Conservation (phyloP, 2,329 filamentous ascomycete species). For the Fusarium ramigenum region DNA sequence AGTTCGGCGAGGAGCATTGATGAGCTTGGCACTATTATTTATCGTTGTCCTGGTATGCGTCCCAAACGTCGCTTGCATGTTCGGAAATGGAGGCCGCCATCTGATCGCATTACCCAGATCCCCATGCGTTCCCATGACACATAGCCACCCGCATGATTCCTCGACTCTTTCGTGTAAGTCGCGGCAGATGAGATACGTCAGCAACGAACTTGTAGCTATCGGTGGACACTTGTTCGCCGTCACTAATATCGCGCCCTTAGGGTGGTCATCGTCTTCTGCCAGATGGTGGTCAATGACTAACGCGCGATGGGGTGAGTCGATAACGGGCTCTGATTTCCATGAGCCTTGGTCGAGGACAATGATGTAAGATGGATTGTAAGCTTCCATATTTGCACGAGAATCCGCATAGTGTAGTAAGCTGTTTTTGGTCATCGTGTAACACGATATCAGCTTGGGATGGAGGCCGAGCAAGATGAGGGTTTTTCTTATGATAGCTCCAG, state of each 20-base stretch:
- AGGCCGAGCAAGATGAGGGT: constrained; percentile 69
- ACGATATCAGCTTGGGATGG: constrained; percentile 59
- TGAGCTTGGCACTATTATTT: constrained; percentile 69
- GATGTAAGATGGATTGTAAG: constrained; percentile 62
- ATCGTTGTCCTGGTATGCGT: constrained; percentile 68
- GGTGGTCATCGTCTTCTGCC: constrained; percentile 64
- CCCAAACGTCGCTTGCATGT: constrained; percentile 70
- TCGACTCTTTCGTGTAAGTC: constrained; percentile 62
- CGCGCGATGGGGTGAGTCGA: constrained; percentile 58
- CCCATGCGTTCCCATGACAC: constrained; percentile 71
- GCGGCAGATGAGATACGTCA: constrained; percentile 71
- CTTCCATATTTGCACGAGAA: constrained; percentile 62
- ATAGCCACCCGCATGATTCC: constrained; percentile 66
- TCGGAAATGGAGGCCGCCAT: constrained; percentile 73
- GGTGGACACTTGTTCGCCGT: constrained; percentile 72
- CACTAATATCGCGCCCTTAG: constrained; percentile 62
- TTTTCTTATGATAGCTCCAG: constrained; percentile 69
- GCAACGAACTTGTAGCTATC: constrained; percentile 70
- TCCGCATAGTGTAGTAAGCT: constrained; percentile 63
- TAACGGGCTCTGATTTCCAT: constrained; percentile 61
- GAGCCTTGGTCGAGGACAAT: constrained; percentile 75
- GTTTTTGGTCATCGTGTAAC: constrained; percentile 69
- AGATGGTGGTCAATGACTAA: constrained; percentile 74
- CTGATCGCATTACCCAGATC: constrained; percentile 72
- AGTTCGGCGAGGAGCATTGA: constrained; percentile 73